These are phyloP conservation scores for Clavispora carvajalis DNA, from an alignment of 805 yeast genomes.

Conservation along the genomic window DNA sequence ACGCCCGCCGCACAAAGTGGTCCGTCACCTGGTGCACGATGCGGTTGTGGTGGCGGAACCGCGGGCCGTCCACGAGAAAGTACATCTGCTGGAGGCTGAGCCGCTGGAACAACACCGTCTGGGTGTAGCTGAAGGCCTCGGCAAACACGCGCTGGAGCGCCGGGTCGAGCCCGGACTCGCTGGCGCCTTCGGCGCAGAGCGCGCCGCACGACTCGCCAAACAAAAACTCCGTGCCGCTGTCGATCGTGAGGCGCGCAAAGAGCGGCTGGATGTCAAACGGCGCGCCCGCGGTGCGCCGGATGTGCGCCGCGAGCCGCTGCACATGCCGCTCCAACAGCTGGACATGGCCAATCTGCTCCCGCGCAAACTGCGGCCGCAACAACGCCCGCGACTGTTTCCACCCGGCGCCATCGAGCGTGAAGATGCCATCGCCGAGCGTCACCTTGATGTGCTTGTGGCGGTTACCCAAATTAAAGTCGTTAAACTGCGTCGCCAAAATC, in stretches of 20 bases:
- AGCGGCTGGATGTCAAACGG: slow-evolving; percentile 13
- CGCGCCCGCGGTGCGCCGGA: slow-evolving; percentile 8
- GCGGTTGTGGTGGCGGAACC: slow-evolving; percentile 11
- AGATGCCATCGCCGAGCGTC: slow-evolving; percentile 23
- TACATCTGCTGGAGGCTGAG: slow-evolving; percentile 10
- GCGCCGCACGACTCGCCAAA: slow-evolving; percentile 16
- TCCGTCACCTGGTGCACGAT: slow-evolving; percentile 16
- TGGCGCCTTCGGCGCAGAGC: slow-evolving; percentile 7
- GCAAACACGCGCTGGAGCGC: slow-evolving; percentile 8
- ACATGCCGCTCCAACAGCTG: slow-evolving; percentile 21
- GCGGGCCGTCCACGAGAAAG: slow-evolving; percentile 7
- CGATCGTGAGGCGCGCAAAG: slow-evolving; percentile 14
- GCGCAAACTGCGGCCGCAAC: slow-evolving; percentile 25
- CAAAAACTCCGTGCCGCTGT: slow-evolving; percentile 14
- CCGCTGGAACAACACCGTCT: slow-evolving; percentile 9
- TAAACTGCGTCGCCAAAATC: slow-evolving; percentile 23
- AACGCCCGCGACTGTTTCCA: slow-evolving; percentile 25
- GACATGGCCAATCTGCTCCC: slow-evolving; percentile 24
- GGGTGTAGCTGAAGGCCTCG: slow-evolving; percentile 12
- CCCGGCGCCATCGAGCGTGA: slow-evolving; percentile 24
- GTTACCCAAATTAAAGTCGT: slow-evolving; percentile 20
- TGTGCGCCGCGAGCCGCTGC: slow-evolving; percentile 14
- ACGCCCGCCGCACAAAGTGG: slow-evolving; percentile 35
- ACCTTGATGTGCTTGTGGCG: slow-evolving; percentile 19
- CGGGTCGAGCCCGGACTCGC: slow-evolving; percentile 5